These are phyloP conservation scores for Trichoderma sp. DNA, from an alignment of 2,329 filamentous ascomycete species.

Conservation along the genomic window DNA sequence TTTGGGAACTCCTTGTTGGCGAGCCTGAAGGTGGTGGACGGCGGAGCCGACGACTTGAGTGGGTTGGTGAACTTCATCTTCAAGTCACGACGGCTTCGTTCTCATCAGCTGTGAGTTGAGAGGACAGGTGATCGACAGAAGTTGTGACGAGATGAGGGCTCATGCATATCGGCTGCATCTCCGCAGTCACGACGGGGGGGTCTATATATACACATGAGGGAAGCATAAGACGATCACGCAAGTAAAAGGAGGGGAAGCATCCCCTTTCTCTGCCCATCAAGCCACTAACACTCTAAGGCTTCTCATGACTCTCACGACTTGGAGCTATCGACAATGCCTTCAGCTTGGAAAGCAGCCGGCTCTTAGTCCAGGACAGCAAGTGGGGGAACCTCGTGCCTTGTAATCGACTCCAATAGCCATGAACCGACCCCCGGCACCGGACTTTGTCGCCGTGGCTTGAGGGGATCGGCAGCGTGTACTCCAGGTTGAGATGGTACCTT, in stretches of 20 bases:
- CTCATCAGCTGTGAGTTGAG: not conserved
- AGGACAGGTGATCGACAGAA: not conserved
- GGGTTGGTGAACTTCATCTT: not conserved
- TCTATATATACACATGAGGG: not conserved
- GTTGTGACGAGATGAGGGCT: not conserved
- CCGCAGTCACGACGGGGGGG: not conserved
- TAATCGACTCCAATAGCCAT: not conserved
- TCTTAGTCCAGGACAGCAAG: not conserved
- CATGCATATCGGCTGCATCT: not conserved
- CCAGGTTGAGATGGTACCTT: not conserved
- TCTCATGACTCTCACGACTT: not conserved
- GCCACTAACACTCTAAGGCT: not conserved
- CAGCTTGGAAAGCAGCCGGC: not conserved
- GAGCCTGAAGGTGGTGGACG: slow-evolving; percentile 7
- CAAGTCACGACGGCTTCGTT: not conserved
- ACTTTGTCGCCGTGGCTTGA: not conserved
- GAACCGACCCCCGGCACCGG: not conserved
- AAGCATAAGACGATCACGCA: not conserved
- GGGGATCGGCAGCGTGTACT: not conserved
- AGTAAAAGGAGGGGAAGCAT: not conserved
- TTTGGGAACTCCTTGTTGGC: slow-evolving; percentile 3
- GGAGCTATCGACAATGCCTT: not conserved
- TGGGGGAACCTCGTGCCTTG: not conserved
- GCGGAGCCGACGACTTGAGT: slow-evolving; percentile 1
- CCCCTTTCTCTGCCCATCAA: not conserved